These are phyloP conservation scores for Curvularia spicifera DNA, from an alignment of 2,329 filamentous ascomycete genomes.

Conservation along the genomic window DNA sequence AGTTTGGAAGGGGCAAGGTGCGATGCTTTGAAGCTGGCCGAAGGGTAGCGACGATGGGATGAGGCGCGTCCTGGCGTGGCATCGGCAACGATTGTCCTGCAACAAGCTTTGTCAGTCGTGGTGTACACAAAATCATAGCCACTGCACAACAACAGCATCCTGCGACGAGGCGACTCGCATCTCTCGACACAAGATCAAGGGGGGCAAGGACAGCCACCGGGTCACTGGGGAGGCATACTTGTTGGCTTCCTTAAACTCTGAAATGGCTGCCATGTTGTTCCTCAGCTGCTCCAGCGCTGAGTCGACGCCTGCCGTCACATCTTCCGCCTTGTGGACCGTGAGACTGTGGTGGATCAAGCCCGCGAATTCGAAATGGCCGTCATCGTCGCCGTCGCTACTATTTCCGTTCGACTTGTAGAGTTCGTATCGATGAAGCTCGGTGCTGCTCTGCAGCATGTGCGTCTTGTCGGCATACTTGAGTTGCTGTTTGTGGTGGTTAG, in stretches of 20 bases:
- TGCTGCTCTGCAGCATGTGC: constrained; percentile 60
- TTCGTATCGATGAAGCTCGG: constrained; percentile 63
- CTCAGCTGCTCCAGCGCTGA: constrained; percentile 65
- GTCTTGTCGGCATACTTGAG: constrained; percentile 65
- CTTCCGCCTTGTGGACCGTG: constrained; percentile 60
- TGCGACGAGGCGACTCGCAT: constrained; percentile 21
- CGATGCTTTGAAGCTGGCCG: constrained; percentile 43
- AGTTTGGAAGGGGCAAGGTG: constrained; percentile 47
- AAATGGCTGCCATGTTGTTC: constrained; percentile 64
- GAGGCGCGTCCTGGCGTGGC: constrained; percentile 42
- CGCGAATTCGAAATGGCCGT: constrained; percentile 57
- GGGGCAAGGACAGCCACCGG: constrained; percentile 28
- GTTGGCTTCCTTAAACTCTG: constrained; percentile 67
- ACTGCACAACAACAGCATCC: constrained; percentile 12
- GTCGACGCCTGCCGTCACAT: constrained; percentile 63
- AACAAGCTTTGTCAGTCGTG: constrained; percentile 41
- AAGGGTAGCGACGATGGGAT: constrained; percentile 47
- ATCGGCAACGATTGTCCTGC: constrained; percentile 48
- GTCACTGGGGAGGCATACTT: constrained; percentile 53
- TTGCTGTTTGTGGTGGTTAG: constrained; percentile 52
- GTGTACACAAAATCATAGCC: constrained; percentile 22
- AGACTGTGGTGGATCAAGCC: constrained; percentile 65
- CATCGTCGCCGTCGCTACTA: constrained; percentile 23
- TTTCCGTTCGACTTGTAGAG: constrained; percentile 58
- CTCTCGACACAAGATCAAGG: constrained; percentile 26